Base-by-base conservation (phyloP, 768 basidiomycete species). In the Termitomyces sp. region DNA sequence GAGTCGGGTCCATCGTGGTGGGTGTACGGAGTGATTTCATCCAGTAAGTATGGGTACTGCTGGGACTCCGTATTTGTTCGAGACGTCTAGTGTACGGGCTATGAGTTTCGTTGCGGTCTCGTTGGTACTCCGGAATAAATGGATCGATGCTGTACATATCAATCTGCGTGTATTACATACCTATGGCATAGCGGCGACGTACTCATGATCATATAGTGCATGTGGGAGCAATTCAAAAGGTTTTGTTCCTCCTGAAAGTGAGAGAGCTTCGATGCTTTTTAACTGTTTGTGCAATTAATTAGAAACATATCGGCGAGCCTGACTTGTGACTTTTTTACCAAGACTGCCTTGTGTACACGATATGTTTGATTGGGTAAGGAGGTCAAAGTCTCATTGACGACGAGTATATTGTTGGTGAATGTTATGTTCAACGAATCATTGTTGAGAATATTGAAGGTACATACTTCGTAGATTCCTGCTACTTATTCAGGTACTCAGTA, bases 301-400 rank as follows among this genome's bases (percentile, higher is more conserved):
- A 42, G 23, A 20, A 58, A 56, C 48, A 59, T 35, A 22, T 59
- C 50, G 23, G 52, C 50, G 29, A 59, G 52, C n/a, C n/a, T n/a
- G 31, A 55, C 33, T 3, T 52, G 48, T n/a, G 36, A 52, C 29
- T 52, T 55, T 7, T 54, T 46, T 31, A 20, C 50, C 31, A 60
- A 41, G 22, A 53, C 23, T 1, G 36, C 52, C 38, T 44, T 56
- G 22, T 54, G 50, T 7, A 61, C 51, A 2, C 51, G 27, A 43
- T 50, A 59, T 9, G 22, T 53, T 23, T 36, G 52, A 11, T 46
- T 20, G 29, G 7, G 52, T 43, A 5, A 38, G 29, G 18, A 57
- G 43, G 22, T 48, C 36, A n/a, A 60, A 27, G 53, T 58, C 54
- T 13, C 43, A 35, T 61, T 20, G 31, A 18, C 7, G 23, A 58